These are phyloP conservation scores for Chernovozyma sophiae-reginae DNA, from an alignment of 1,139 yeast genomes.

Conservation along the genomic window DNA sequence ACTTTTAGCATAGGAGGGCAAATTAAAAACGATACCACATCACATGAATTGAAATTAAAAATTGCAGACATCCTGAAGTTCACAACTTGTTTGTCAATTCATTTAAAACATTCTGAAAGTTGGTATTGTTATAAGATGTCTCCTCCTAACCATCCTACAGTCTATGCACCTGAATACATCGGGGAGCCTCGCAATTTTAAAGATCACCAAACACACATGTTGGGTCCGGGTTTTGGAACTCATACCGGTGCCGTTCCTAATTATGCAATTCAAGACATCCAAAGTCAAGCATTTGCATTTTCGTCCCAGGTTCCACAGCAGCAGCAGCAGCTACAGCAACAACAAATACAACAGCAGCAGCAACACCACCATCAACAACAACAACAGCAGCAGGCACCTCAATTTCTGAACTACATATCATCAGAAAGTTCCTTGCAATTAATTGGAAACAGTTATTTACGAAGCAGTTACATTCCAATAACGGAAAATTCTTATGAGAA, in stretches of 20 bases:
- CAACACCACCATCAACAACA: constrained; percentile 1
- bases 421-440: too few relatives aligned
- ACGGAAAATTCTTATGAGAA: neutral
- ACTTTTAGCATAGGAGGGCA: too few relatives aligned
- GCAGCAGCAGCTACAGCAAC: constrained; percentile 3
- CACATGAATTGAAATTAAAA: too few relatives aligned
- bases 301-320: neutral
- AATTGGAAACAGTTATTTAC: neutral
- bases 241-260: neutral
- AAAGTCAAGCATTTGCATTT: neutral
- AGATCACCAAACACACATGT: constrained; percentile 1
- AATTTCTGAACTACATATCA: too few relatives aligned
- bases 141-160: constrained; percentile 1
- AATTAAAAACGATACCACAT: too few relatives aligned
- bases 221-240: neutral
- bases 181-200: constrained; percentile 3
- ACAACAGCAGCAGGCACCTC: too few relatives aligned
- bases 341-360: constrained; percentile 4
- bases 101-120: too few relatives aligned
- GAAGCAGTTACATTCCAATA: neutral
- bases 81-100: too few relatives aligned
- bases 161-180: constrained; percentile 6
- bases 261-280: neutral
- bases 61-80: too few relatives aligned
- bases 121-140: too few relatives aligned